phyloP scores from a whole-genome alignment of 371 early-diverging fungal genomes.

The Funneliformis caledonium region DNA sequence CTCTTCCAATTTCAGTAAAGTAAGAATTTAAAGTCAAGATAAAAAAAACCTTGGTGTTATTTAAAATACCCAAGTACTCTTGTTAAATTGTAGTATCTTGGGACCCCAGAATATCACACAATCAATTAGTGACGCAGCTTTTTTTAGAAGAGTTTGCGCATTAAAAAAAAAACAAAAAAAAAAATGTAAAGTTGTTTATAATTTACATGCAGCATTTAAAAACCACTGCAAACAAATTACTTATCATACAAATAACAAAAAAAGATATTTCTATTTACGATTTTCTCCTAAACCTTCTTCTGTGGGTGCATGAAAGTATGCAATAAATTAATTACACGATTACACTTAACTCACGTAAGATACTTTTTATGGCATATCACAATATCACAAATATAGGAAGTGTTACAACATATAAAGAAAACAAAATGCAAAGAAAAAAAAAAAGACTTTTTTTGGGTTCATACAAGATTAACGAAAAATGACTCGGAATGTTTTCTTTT shows the following conservation, averaged over 20 bases:
- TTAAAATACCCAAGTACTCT: too few relatives aligned
- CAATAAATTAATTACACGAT: background rate
- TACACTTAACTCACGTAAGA: background rate
- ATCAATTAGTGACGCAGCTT: too few relatives aligned
- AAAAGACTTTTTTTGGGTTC: too few relatives aligned
- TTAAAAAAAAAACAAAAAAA: too few relatives aligned
- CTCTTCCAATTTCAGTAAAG: too few relatives aligned
- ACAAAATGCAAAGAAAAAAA: too few relatives aligned
- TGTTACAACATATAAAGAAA: background rate
- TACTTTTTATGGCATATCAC: background rate
- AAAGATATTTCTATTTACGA: background rate
- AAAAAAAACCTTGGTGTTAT: too few relatives aligned
- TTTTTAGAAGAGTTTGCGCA: too few relatives aligned
- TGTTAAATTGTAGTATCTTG: too few relatives aligned
- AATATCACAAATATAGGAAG: background rate
- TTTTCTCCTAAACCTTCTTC: background rate
- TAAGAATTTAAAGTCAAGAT: too few relatives aligned
- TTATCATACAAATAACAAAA: background rate
- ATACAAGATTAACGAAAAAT: background rate
- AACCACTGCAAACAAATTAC: background rate
- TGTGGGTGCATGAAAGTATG: background rate
- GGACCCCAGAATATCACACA: too few relatives aligned
- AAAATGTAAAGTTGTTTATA: background rate
- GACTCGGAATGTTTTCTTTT: background rate
- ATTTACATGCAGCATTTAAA: background rate